These are phyloP conservation scores for Porodaedalea pini DNA, from an alignment of 1,284 basidiomycete genomes.

Conservation along the genomic window DNA sequence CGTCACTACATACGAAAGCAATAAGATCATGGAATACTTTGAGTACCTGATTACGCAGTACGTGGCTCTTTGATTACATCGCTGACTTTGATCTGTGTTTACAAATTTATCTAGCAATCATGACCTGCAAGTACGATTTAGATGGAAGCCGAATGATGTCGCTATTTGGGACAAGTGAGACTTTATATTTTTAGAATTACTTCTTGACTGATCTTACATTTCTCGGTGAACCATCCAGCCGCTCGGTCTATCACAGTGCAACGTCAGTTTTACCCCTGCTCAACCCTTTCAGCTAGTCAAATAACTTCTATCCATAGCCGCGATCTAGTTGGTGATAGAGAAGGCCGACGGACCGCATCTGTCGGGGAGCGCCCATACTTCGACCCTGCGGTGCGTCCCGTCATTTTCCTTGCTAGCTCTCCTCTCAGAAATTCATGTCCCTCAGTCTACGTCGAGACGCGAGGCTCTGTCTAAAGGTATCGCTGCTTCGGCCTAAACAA, in stretches of 20 bases:
- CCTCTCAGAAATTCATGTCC: too few relatives aligned
- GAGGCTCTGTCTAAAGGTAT: slow-evolving; percentile 2
- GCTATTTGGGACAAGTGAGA: slow-evolving; percentile 42
- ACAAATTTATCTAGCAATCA: slow-evolving; percentile 29
- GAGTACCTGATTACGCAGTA: slow-evolving; percentile 25
- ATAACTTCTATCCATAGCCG: neutral
- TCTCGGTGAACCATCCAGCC: slow-evolving; percentile 1
- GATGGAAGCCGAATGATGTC: slow-evolving; percentile 37
- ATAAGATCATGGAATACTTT: slow-evolving; percentile 26
- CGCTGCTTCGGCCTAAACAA: neutral
- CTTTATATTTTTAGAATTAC: too few relatives aligned
- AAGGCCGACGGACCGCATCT: slow-evolving; percentile 11
- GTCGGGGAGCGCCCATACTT: slow-evolving; percentile 15
- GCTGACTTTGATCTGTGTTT: neutral
- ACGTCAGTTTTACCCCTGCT: slow-evolving; percentile 14
- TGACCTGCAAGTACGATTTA: slow-evolving; percentile 44
- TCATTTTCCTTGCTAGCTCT: neutral
- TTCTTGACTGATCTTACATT: neutral
- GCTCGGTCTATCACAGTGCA: slow-evolving; percentile 19
- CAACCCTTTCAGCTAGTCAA: neutral
- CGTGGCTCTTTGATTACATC: neutral
- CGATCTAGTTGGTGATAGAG: slow-evolving; percentile 8
- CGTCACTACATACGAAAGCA: slow-evolving; percentile 14
- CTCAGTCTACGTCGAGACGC: slow-evolving; percentile 13
- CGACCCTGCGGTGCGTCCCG: slow-evolving; percentile 6